A percentile compares a stretch with the other conserved stretches of the same genome.
phyloP scores from a whole-genome alignment of 768 basidiomycete species.

The Sarcodon sp. region DNA sequence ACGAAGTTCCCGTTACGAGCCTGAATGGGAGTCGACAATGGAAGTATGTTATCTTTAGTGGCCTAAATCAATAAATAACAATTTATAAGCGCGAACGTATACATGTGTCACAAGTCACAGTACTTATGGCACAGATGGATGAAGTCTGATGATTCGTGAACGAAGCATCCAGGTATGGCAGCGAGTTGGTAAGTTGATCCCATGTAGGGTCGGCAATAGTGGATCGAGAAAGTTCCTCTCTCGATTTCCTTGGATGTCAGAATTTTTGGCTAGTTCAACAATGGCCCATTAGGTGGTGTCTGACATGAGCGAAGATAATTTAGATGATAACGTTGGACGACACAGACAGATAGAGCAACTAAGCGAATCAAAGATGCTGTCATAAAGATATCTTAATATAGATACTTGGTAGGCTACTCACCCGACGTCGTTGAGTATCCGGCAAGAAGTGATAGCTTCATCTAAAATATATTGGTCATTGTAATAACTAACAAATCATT shows the following conservation, averaged over 20 bases:
- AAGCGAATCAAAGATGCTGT: constrained; percentile 13
- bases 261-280: constrained; percentile 36
- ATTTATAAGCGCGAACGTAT: no score
- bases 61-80: constrained; percentile 18
- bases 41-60: constrained; percentile 23
- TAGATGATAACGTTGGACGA: background rate
- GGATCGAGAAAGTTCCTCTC: constrained; percentile 32
- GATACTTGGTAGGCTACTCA: constrained; percentile 8
- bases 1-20: constrained; percentile 11
- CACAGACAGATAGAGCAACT: constrained; percentile 1
- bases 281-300: constrained; percentile 31
- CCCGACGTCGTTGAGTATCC: constrained; percentile 44
- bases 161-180: constrained; percentile 46
- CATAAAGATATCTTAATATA: background rate
- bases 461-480: constrained; percentile 9
- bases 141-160: constrained; percentile 31
- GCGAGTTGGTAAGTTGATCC: constrained; percentile 32
- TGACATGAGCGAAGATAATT: no score
- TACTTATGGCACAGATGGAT: constrained; percentile 29
- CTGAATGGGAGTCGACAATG: constrained; percentile 20
- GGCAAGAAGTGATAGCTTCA: constrained; percentile 25
- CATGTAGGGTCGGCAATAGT: constrained; percentile 34
- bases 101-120: background rate
- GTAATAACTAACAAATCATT: background rate
- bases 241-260: constrained; percentile 32